phyloP scores from a whole-genome alignment of 202 grass and related monocot genomes.

The Setaria viridis region DNA sequence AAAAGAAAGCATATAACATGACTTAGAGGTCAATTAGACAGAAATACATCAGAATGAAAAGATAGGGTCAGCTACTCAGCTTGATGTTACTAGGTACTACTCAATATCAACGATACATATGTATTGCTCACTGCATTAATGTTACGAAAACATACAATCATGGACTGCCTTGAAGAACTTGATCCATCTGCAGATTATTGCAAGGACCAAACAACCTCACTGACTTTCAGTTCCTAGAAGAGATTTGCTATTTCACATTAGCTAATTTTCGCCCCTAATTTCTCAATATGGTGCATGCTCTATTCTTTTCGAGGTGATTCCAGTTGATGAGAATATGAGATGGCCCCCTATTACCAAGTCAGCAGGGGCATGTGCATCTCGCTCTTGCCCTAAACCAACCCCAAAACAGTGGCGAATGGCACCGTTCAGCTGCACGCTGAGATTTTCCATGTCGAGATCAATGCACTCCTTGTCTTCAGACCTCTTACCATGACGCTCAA shows the following conservation, averaged over 20 bases:
- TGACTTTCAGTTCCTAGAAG: background rate
- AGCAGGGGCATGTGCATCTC: background rate
- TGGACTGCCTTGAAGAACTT: background rate
- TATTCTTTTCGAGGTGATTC: background rate
- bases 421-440: constrained; percentile 61
- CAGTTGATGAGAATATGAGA: background rate
- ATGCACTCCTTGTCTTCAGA: constrained; percentile 42
- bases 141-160: background rate
- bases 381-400: constrained; percentile 37
- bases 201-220: background rate
- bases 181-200: background rate
- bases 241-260: background rate
- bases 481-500: background rate
- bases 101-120: constrained; percentile 7
- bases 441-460: constrained; percentile 73
- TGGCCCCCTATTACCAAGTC: background rate
- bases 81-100: constrained; percentile 20
- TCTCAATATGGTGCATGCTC: background rate
- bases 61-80: background rate
- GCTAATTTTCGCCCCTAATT: background rate
- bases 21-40: background rate
- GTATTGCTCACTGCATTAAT: constrained; percentile 9
- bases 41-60: background rate
- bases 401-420: constrained; percentile 54
- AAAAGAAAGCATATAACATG: background rate